Evolutionary conservation across 2,329 filamentous ascomycete genomes (phyloP).

Genomic region (Hirsutella rhossiliensis): DNA sequence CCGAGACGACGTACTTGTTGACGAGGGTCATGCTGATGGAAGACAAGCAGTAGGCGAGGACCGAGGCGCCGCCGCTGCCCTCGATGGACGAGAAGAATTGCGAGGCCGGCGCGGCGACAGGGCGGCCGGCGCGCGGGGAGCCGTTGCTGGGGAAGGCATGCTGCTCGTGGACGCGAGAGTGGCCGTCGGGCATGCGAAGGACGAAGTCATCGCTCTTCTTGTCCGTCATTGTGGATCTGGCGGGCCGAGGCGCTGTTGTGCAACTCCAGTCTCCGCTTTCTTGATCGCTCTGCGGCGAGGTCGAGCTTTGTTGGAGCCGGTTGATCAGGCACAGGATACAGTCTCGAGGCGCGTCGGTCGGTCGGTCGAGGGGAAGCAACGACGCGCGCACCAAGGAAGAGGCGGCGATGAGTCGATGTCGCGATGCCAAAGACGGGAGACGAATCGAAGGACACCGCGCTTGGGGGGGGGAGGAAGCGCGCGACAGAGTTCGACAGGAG

Average conservation of each 20-base stretch:
- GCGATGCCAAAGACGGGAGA: too few relatives aligned
- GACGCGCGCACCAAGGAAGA: too few relatives aligned
- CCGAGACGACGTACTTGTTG: constrained; percentile 97
- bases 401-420: too few relatives aligned
- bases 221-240: constrained; percentile 53
- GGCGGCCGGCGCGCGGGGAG: background rate
- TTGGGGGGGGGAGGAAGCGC: too few relatives aligned
- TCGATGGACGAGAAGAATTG: constrained; percentile 36
- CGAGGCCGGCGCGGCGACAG: constrained; percentile 5
- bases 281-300: too few relatives aligned
- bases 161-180: constrained; percentile 36
- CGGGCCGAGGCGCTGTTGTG: background rate
- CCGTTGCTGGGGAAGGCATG: constrained; percentile 32
- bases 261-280: too few relatives aligned
- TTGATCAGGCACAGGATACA: too few relatives aligned
- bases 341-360: too few relatives aligned
- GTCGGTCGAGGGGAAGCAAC: too few relatives aligned
- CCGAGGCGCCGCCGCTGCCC: constrained; percentile 68
- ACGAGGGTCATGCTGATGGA: constrained; percentile 99
- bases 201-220: constrained; percentile 79
- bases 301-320: too few relatives aligned
- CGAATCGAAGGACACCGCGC: too few relatives aligned
- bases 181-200: constrained; percentile 54
- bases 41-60: constrained; percentile 82
- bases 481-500: too few relatives aligned